A percentile compares a stretch with the other conserved stretches of the same genome.
These are phyloP conservation scores for Lentithecium fluviatile DNA, from an alignment of 495 filamentous ascomycete genomes.

Conservation along the genomic window DNA sequence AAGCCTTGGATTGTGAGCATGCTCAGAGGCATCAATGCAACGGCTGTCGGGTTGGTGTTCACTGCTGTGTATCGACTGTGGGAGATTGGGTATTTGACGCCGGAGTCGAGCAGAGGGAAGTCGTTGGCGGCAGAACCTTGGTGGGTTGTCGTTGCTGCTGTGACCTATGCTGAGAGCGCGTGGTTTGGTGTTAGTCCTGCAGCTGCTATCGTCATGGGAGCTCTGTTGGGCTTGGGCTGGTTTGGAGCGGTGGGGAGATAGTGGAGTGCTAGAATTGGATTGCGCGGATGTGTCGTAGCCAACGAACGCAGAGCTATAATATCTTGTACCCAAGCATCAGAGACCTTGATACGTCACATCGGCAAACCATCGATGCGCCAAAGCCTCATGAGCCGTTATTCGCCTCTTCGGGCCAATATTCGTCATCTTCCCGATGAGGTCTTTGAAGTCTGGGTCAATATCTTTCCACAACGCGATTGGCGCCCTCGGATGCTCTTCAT, in stretches of 20 bases:
- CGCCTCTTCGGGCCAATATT: slow-evolving; percentile 12
- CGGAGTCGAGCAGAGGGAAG: slow-evolving; percentile 48
- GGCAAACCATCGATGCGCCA: not conserved
- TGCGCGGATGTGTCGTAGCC: no score
- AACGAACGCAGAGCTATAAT: no score
- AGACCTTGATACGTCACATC: not conserved
- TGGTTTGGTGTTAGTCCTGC: slow-evolving; percentile 64
- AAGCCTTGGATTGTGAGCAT: slow-evolving; percentile 55
- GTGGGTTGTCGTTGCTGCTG: slow-evolving; percentile 67
- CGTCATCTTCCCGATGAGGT: slow-evolving; percentile 16
- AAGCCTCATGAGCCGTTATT: not conserved
- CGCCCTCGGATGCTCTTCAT: slow-evolving; percentile 6
- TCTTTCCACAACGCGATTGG: not conserved
- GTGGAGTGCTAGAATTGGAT: not conserved
- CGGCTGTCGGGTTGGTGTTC: slow-evolving; percentile 75
- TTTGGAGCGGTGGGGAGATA: slow-evolving; percentile 55
- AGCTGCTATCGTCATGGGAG: slow-evolving; percentile 65
- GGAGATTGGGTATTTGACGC: slow-evolving; percentile 70
- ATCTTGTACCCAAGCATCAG: no score
- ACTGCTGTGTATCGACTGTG: slow-evolving; percentile 84
- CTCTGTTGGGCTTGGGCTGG: slow-evolving; percentile 61
- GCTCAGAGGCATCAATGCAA: slow-evolving; percentile 70
- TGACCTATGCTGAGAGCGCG: slow-evolving; percentile 60
- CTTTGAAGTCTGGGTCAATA: slow-evolving; percentile 13
- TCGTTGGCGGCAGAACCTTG: slow-evolving; percentile 67